These are phyloP conservation scores for Tephrocybe sp. DNA, from an alignment of 768 basidiomycete genomes.

Conservation along the genomic window DNA sequence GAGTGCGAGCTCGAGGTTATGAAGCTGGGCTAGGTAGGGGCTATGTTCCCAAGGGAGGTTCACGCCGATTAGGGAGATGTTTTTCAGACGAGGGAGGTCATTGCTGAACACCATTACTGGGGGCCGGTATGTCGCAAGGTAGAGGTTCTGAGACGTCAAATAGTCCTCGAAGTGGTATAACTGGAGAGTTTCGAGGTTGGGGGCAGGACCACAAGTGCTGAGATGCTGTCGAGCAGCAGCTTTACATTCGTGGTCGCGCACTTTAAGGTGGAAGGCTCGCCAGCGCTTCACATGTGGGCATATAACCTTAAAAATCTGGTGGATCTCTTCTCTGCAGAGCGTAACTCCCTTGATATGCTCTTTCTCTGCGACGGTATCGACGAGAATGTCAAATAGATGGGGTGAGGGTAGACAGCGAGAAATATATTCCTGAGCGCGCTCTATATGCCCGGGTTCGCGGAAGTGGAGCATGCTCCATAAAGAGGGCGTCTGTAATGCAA, in stretches of 20 bases:
- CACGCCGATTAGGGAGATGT: conserved; percentile 64
- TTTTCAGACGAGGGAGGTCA: conserved; percentile 47
- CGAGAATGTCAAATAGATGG: conserved; percentile 49
- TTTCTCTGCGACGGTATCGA: conserved; percentile 52
- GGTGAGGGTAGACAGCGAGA: conserved; percentile 25
- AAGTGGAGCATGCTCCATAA: conserved; percentile 62
- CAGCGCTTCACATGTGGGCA: conserved; percentile 49
- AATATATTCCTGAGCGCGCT: conserved; percentile 47
- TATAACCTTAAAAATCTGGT: conserved; percentile 42
- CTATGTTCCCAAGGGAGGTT: conserved; percentile 59
- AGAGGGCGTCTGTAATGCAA: conserved; percentile 49
- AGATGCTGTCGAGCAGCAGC: conserved; percentile 49
- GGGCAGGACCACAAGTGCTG: conserved; percentile 51
- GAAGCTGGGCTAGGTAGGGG: conserved; percentile 49
- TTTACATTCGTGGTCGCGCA: conserved; percentile 62
- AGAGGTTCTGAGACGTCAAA: conserved; percentile 47
- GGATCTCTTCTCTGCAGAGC: conserved; percentile 52
- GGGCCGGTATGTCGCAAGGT: conserved; percentile 54
- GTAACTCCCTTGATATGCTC: conserved; percentile 52
- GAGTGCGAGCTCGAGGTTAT: conserved; percentile 57
- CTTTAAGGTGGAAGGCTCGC: conserved; percentile 60
- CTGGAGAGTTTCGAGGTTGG: conserved; percentile 57
- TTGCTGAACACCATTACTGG: conserved; percentile 61
- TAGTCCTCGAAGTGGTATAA: conserved; percentile 68
- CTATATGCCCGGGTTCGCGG: conserved; percentile 48